Base-by-base conservation (phyloP, 2,329 filamentous ascomycete species). In the Hymenoscyphus fructigenus region DNA sequence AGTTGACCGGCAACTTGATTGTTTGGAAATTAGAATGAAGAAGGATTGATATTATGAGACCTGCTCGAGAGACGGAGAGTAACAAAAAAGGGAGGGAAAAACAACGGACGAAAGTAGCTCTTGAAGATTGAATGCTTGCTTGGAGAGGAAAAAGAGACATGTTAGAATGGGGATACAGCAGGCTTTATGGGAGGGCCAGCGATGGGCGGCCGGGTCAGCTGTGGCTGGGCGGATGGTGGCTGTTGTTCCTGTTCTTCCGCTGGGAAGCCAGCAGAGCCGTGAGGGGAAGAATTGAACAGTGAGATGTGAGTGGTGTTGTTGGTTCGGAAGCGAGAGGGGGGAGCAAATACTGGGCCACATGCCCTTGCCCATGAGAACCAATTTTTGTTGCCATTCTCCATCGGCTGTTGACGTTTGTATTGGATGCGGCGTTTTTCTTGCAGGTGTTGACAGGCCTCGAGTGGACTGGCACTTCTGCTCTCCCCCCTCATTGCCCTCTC, bases 61-160 rank as follows among this genome's bases (percentile, higher is more conserved):
- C 83, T 80, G 84, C 84, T 85, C 83, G 76, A 70, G 72, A 72
- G 75, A 76, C 76, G 77, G 74, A 72, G 76, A 76, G 74, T 77
- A 78, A 77, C 53, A 62, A 75, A 75, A 78, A 75, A 77, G 75
- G 76, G 74, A 75, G 75, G 76, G 78, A 81, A 83, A 85, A 78
- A 79, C 82, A 81, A 77, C 75, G 75, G 74, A 71, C 70, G 68
- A 69, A 76, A 70, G 78, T 78, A 79, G 80, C 81, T 82, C 82
- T 82, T 75, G 78, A 76, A 73, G 75, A 80, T 83, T 83, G 78
- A 82, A 75, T 80, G 81, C 87, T 90, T 90, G 88, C 88, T 89
- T 83, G 83, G 83, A 87, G 86, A 68, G 73, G 61, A 70, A 75
- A 66, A 72, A 59, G 67, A 63, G 67, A 57, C 47, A 66, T 60